Evolutionary conservation across 1,284 basidiomycete genomes (phyloP), one percentile per base, ranked within the genome.

Genomic region (Neotropicomus parvogracilis): DNA sequence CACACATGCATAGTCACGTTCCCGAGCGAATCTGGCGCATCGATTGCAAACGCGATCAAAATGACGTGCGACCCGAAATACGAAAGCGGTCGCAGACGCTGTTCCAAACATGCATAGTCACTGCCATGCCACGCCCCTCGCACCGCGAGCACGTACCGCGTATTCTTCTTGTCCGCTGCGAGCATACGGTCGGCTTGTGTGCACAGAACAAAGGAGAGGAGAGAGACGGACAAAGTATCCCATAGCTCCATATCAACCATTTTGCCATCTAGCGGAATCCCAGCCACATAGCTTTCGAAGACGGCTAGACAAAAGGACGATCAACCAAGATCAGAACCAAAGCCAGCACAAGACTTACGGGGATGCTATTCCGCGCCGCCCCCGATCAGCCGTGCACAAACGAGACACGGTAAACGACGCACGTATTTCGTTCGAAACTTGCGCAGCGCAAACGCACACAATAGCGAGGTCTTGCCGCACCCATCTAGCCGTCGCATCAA

Each of bases 11-110:
- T 85, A 16, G 85, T 80, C 16, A 98, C 95, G 70, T 98, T 98
- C 59, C 98, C 95, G 52, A 98, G 75, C 41, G 92, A 95, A 71
- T 98, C 95, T 24, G 93, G 94, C 17, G 94, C 94, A 71, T 98
- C 95, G 65, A 99, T 86, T 38, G 91, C 82, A 65, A 95, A 99
- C 19, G 94, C 95, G 63, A 99, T 98, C 56, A 99, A 81, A 67
- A 99, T 97, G 63, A 99, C 92, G 70, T 99, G 95, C 47, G 95
- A 95, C 75, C 97, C 93, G 40, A 94, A 94, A 71, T 98, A 98
- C 21, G 93, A 97, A 67, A 99, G 83, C 27, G 95, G 95, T 55
- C 95, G 85, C 64, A 97, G 75, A 54, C 92, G 87, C 87, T 93
- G 12, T 6, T 5, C 1, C n/a, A n/a, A n/a, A 24, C 24, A 24